These are phyloP conservation scores for Gynandropsis gynandra DNA, from an alignment of 345 rosid species.

Conservation along the genomic window DNA sequence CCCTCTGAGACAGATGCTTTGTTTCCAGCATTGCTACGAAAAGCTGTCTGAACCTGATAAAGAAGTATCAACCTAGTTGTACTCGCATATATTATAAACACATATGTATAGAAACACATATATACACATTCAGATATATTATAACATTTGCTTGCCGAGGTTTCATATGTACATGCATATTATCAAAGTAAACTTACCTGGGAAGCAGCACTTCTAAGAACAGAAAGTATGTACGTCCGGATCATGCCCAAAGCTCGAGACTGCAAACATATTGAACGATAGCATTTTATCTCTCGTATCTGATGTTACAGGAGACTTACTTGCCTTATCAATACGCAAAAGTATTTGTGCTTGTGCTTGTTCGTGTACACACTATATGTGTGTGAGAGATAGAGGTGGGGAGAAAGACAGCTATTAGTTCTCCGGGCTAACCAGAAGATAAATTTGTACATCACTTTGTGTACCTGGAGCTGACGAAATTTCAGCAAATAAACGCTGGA, in stretches of 20 bases:
- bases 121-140: not conserved
- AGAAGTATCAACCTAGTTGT: slow-evolving; percentile 15
- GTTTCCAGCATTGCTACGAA: slow-evolving; percentile 58
- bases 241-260: slow-evolving; percentile 95
- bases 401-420: slow-evolving; percentile 5
- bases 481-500: slow-evolving; percentile 88
- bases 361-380: slow-evolving; percentile 8
- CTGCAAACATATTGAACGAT: slow-evolving; percentile 39
- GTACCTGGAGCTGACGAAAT: slow-evolving; percentile 96
- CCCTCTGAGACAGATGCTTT: slow-evolving; percentile 80
- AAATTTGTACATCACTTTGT: slow-evolving; percentile 8
- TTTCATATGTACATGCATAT: slow-evolving; percentile 9
- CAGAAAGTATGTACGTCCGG: slow-evolving; percentile 77
- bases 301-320: slow-evolving; percentile 5
- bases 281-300: slow-evolving; percentile 7
- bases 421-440: not conserved
- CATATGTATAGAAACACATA: slow-evolving; percentile 5
- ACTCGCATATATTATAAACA: slow-evolving; percentile 1
- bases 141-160: slow-evolving; percentile 5
- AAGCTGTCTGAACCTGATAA: slow-evolving; percentile 76
- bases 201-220: slow-evolving; percentile 77
- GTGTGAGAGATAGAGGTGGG: slow-evolving; percentile 12
- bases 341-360: slow-evolving; percentile 15
- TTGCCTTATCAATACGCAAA: slow-evolving; percentile 10
- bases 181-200: slow-evolving; percentile 41